Conservation (phyloP, 495 filamentous ascomycete genomes). For the Penicillium subrubescens region DNA sequence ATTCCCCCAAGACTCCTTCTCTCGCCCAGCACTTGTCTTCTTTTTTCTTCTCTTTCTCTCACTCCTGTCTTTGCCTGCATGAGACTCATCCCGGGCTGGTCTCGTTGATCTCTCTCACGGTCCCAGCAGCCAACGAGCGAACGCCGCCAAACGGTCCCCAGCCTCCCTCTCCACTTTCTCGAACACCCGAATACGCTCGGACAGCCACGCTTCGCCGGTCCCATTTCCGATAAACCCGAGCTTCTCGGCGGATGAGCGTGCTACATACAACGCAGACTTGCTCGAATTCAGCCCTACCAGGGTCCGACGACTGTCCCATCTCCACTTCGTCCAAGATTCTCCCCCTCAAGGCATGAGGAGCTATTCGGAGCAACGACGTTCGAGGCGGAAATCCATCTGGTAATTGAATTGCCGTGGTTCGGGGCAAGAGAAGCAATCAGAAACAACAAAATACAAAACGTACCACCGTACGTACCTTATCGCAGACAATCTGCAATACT, state of each 20-base stretch:
- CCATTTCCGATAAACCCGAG: background rate
- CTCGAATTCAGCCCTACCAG: conserved; percentile 25
- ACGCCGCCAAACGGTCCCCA: background rate
- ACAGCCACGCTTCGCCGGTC: background rate
- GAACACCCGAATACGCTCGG: background rate
- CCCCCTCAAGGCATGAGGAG: conserved; percentile 36
- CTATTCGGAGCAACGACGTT: conserved; percentile 18
- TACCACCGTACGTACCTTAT: background rate
- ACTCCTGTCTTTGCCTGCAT: background rate
- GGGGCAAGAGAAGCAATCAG: background rate
- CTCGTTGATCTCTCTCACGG: background rate
- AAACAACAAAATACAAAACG: background rate
- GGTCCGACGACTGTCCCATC: conserved; percentile 20
- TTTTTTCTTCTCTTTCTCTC: conserved; percentile 21
- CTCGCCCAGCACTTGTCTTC: conserved; percentile 18
- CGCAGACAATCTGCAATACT: background rate
- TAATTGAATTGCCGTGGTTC: conserved; percentile 22
- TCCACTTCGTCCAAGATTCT: conserved; percentile 1
- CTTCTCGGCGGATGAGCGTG: background rate
- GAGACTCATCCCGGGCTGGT: background rate
- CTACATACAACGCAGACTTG: background rate
- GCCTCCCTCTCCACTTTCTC: background rate
- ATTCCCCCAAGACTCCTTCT: conserved; percentile 20
- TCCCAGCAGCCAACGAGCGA: conserved; percentile 2
- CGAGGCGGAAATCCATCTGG: conserved; percentile 31